phyloP scores from a whole-genome alignment of 257 asterid species.

The Parsonsia alboflavescens region DNA sequence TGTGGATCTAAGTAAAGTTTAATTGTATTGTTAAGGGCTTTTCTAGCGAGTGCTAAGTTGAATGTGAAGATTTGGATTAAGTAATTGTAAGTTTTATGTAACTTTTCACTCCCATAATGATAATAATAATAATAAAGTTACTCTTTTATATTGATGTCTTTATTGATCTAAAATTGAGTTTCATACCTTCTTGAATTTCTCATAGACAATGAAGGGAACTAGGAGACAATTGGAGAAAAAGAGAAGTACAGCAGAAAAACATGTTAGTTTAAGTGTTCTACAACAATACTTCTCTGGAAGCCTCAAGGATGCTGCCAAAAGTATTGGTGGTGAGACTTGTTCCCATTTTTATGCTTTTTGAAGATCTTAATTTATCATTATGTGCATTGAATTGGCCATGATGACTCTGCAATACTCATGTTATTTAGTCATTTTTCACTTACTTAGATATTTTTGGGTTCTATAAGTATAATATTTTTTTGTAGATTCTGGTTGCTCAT shows the following conservation, averaged over 20 bases:
- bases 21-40: not conserved
- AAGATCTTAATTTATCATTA: not conserved
- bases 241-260: slow-evolving; percentile 76
- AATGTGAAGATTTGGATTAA: not conserved
- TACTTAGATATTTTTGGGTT: no score
- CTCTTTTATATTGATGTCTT: not conserved
- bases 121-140: no score
- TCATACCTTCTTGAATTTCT: slow-evolving; percentile 9
- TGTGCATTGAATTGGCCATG: not conserved
- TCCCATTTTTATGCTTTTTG: not conserved
- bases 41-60: not conserved
- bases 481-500: not conserved
- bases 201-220: slow-evolving; percentile 34
- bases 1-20: no score
- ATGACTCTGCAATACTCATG: not conserved
- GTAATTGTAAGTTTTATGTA: no score
- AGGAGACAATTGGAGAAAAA: slow-evolving; percentile 53
- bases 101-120: no score
- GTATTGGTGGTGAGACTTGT: slow-evolving; percentile 84
- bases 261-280: slow-evolving; percentile 77
- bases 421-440: no score
- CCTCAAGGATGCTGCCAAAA: slow-evolving; percentile 90
- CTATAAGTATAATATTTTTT: no score
- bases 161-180: not conserved
- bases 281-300: slow-evolving; percentile 86